Percentiles rank a stretch among this genome's conserved stretches.
Conservation (phyloP, 2,329 filamentous ascomycete species). For the Penicillium sp. region DNA sequence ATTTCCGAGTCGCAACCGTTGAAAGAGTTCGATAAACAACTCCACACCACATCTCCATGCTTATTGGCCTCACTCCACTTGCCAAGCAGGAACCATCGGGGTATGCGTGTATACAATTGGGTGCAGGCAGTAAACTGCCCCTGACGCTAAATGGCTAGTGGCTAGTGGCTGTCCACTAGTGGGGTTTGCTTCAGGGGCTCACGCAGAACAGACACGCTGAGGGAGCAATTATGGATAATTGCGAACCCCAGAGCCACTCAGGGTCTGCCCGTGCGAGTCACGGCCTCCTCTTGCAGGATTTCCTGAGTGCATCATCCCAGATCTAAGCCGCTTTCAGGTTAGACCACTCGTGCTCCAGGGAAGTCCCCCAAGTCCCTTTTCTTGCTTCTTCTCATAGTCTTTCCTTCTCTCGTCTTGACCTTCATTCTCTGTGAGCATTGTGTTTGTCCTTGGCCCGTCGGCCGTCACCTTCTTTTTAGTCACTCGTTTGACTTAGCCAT, state of each 20-base stretch:
- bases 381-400: slow-evolving; percentile 11
- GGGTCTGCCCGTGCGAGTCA: slow-evolving; percentile 2
- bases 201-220: not conserved
- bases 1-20: not conserved
- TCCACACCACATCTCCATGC: slow-evolving; percentile 11
- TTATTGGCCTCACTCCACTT: slow-evolving; percentile 18
- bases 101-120: slow-evolving; percentile 14
- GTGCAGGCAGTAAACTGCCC: slow-evolving; percentile 6
- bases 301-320: slow-evolving; percentile 3
- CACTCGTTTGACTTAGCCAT: slow-evolving; percentile 21
- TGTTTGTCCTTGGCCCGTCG: slow-evolving; percentile 22
- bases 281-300: not conserved
- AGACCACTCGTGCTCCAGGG: slow-evolving; percentile 10
- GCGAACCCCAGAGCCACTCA: slow-evolving; percentile 12
- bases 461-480: slow-evolving; percentile 30
- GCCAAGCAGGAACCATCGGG: slow-evolving; percentile 27
- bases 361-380: slow-evolving; percentile 16
- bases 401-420: slow-evolving; percentile 18
- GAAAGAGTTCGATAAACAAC: slow-evolving; percentile 6
- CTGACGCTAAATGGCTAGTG: slow-evolving; percentile 20
- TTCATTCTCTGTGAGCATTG: slow-evolving; percentile 27
- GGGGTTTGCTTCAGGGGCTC: slow-evolving; percentile 15
- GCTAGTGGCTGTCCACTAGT: slow-evolving; percentile 13
- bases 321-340: slow-evolving; percentile 12
- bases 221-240: slow-evolving; percentile 2